Conservation (phyloP, 2,329 filamentous ascomycete species). For the Pseudopithomyces maydicus region DNA sequence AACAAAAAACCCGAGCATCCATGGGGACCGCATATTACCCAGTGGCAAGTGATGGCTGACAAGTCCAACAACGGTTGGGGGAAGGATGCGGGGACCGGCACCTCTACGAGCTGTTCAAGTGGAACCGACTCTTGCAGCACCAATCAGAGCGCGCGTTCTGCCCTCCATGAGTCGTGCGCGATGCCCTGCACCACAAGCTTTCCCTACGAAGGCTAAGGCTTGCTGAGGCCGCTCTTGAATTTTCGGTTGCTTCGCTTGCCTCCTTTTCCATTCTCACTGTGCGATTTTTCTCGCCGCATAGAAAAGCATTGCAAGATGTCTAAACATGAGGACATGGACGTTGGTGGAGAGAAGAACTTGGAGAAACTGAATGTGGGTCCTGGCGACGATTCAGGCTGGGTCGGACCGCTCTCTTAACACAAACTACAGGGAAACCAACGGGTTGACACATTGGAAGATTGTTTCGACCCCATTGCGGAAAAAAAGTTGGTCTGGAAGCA, state of each 20-base stretch:
- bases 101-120: background rate
- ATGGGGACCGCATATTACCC: background rate
- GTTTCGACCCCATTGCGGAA: slow-evolving; percentile 3
- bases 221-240: background rate
- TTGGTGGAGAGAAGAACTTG: background rate
- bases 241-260: background rate
- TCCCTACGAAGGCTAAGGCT: slow-evolving; percentile 3
- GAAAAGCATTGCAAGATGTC: background rate
- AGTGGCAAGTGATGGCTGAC: background rate
- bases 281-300: background rate
- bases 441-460: background rate
- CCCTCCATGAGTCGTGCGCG: slow-evolving; percentile 1
- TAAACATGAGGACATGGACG: background rate
- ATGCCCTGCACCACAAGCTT: background rate
- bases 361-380: background rate
- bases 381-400: too few relatives aligned
- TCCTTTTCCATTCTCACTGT: background rate
- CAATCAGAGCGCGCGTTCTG: background rate
- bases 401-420: background rate
- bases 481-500: slow-evolving; percentile 8
- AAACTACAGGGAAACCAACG: background rate
- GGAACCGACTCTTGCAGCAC: background rate
- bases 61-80: background rate
- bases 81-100: slow-evolving; percentile 1
- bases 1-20: background rate